Conservation (phyloP, 2,329 filamentous ascomycete genomes). For the Neofusicoccum laricinum region DNA sequence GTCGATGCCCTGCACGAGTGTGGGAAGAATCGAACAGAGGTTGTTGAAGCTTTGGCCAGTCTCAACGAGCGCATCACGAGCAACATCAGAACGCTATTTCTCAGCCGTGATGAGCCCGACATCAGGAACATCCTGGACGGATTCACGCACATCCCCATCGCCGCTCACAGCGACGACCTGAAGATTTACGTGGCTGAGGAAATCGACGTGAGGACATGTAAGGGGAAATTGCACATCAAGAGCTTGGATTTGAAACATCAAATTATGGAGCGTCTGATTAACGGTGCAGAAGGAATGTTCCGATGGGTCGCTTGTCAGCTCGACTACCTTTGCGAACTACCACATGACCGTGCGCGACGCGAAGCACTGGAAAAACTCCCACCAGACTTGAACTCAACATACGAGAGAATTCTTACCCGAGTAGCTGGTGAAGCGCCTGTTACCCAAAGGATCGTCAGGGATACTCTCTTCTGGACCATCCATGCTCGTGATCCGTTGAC, state of each 20-base stretch:
- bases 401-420: background rate
- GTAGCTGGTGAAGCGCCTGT: background rate
- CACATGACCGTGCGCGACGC: background rate
- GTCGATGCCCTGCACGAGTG: conserved; percentile 31
- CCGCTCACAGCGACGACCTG: background rate
- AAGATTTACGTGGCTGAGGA: background rate
- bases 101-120: background rate
- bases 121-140: background rate
- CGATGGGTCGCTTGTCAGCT: conserved; percentile 2
- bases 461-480: background rate
- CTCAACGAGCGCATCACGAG: background rate
- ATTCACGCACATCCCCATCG: background rate
- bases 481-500: rapidly evolving
- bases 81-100: background rate
- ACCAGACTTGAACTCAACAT: background rate
- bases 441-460: background rate
- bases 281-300: background rate
- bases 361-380: background rate
- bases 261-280: background rate
- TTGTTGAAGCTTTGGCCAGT: conserved; percentile 11
- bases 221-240: background rate
- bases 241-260: background rate
- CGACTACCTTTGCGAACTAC: background rate
- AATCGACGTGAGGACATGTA: background rate
- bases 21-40: conserved; percentile 10